A percentile compares a stretch with the other conserved stretches of the same genome.
phyloP scores from a whole-genome alignment of 1,284 basidiomycete genomes.

The Ustilago esculenta region DNA sequence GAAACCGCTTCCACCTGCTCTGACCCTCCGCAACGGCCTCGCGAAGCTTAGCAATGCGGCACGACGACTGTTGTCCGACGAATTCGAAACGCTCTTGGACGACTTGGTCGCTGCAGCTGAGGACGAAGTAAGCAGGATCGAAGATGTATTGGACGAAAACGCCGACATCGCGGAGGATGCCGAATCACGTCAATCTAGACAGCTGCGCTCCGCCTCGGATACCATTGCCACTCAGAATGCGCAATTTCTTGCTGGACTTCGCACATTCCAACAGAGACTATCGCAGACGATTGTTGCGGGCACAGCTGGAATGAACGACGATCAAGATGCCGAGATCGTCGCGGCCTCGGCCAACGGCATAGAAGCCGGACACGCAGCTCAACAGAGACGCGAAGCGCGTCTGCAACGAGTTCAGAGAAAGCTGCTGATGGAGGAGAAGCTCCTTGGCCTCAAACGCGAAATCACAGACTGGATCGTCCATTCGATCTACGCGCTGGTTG shows the following conservation, averaged over 20 bases:
- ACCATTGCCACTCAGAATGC: constrained; percentile 23
- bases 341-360: neutral
- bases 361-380: constrained; percentile 4
- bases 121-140: constrained; percentile 25
- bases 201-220: constrained; percentile 9
- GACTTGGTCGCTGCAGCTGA: constrained; percentile 39
- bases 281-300: constrained; percentile 33
- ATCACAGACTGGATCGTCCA: constrained; percentile 43
- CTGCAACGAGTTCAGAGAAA: constrained; percentile 36
- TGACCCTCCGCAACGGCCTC: constrained; percentile 30
- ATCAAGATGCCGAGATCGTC: constrained; percentile 13
- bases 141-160: constrained; percentile 12
- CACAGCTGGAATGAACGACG: constrained; percentile 19
- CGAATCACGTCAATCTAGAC: neutral
- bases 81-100: constrained; percentile 43
- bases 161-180: constrained; percentile 6
- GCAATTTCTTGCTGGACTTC: constrained; percentile 26
- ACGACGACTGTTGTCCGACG: constrained; percentile 26
- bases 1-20: constrained; percentile 6
- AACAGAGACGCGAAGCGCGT: constrained; percentile 29
- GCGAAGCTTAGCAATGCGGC: constrained; percentile 39
- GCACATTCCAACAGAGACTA: constrained; percentile 41
- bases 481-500: constrained; percentile 25
- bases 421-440: constrained; percentile 44
- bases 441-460: constrained; percentile 43